These are phyloP conservation scores for Coriaria nepalensis DNA, from an alignment of 306 rosid species.

Conservation along the genomic window DNA sequence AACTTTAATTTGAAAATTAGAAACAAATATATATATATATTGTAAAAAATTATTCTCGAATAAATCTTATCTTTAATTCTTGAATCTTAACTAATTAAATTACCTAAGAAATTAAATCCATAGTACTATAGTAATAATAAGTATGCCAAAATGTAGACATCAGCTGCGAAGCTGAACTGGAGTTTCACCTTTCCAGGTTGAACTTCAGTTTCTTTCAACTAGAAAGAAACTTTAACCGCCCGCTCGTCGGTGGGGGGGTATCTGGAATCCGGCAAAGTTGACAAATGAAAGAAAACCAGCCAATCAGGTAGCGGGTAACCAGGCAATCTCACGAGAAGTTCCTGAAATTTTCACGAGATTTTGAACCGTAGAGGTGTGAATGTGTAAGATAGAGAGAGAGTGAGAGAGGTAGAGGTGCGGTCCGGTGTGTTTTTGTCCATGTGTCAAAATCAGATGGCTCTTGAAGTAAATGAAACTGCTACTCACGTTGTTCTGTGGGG, in stretches of 20 bases:
- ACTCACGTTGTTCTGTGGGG: slow-evolving; percentile 9
- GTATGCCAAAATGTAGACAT: too few relatives aligned
- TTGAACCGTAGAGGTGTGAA: slow-evolving; percentile 9
- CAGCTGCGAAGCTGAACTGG: too few relatives aligned
- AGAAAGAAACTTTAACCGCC: too few relatives aligned
- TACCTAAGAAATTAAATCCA: too few relatives aligned
- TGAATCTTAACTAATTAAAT: too few relatives aligned
- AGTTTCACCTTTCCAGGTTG: too few relatives aligned
- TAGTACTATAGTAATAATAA: too few relatives aligned
- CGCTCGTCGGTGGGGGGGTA: slow-evolving; percentile 20
- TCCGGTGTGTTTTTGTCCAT: slow-evolving; percentile 4
- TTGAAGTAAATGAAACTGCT: slow-evolving; percentile 17
- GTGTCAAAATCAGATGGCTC: slow-evolving; percentile 4
- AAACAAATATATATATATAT: too few relatives aligned
- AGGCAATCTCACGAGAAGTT: slow-evolving; percentile 20
- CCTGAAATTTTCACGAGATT: slow-evolving; percentile 21
- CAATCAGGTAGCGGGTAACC: slow-evolving; percentile 4
- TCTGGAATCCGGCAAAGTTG: slow-evolving; percentile 20
- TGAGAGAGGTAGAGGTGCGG: neutral
- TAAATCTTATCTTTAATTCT: too few relatives aligned
- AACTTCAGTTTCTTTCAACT: too few relatives aligned
- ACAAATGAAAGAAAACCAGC: slow-evolving; percentile 11
- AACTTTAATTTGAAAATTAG: neutral
- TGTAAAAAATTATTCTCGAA: too few relatives aligned
- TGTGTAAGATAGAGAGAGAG: neutral